Evolutionary conservation across 1,284 basidiomycete species (phyloP).

Genomic region (Cutaneotrichosporon sp.): DNA sequence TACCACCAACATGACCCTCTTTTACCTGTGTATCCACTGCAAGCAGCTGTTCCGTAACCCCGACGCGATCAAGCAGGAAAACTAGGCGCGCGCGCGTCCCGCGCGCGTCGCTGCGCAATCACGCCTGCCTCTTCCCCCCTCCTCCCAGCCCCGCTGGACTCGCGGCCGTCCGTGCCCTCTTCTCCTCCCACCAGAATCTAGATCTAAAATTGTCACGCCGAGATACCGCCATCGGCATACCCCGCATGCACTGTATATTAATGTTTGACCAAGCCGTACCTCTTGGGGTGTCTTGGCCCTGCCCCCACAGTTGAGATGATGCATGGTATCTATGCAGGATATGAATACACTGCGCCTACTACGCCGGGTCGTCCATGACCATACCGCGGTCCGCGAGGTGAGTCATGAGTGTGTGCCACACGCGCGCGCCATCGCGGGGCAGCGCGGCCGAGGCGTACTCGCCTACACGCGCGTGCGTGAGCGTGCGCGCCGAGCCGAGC

Average conservation of each 20-base stretch:
- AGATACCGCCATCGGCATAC: background rate
- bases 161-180: too few species aligned
- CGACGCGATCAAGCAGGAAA: slow-evolving; percentile 10
- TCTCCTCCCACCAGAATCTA: too few species aligned
- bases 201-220: too few species aligned
- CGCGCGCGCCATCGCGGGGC: slow-evolving; percentile 33
- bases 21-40: slow-evolving; percentile 86
- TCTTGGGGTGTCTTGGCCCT: background rate
- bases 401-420: slow-evolving; percentile 38
- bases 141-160: too few species aligned
- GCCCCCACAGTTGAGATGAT: background rate
- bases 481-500: slow-evolving; percentile 67
- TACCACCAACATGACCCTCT: slow-evolving; percentile 73
- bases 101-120: too few species aligned
- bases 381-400: slow-evolving; percentile 25
- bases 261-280: background rate
- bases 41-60: slow-evolving; percentile 72
- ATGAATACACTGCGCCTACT: background rate
- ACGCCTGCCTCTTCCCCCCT: too few species aligned
- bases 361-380: slow-evolving; percentile 25
- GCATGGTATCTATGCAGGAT: background rate
- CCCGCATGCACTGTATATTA: slow-evolving; percentile 1
- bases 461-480: slow-evolving; percentile 48
- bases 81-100: background rate
- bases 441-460: slow-evolving; percentile 19